Percentiles rank a stretch among this genome's conserved stretches.
These are phyloP conservation scores for Pythium apleroticum DNA, from an alignment of 352 stramenopile genomes.

Conservation along the genomic window DNA sequence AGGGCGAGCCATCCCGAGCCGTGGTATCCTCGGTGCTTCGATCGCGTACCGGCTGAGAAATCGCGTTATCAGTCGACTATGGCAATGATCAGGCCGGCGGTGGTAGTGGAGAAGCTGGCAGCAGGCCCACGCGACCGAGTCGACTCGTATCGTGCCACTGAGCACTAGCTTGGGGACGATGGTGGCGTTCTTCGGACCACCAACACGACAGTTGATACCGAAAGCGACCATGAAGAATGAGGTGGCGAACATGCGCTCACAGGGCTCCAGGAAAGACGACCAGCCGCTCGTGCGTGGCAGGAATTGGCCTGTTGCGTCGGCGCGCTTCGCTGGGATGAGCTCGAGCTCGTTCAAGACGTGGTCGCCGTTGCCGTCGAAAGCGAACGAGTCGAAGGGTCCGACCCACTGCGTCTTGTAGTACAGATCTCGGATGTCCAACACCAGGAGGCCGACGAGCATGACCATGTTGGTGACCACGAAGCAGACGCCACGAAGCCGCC, in stretches of 20 bases:
- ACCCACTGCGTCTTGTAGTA: constrained; percentile 24
- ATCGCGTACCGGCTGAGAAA: constrained; percentile 18
- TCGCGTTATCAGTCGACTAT: constrained; percentile 1
- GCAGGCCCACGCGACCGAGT: constrained; percentile 21
- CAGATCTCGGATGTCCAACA: constrained; percentile 18
- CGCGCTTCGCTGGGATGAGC: neutral
- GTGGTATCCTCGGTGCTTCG: constrained; percentile 6
- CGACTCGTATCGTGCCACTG: constrained; percentile 7
- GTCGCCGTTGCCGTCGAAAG: constrained; percentile 7
- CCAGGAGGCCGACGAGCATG: constrained; percentile 6
- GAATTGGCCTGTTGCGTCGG: neutral
- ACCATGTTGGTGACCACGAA: constrained; percentile 7
- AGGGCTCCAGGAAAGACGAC: constrained; percentile 13
- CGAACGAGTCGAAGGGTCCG: constrained; percentile 16
- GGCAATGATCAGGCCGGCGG: constrained; percentile 10
- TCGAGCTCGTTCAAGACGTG: constrained; percentile 1
- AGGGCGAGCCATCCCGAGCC: neutral
- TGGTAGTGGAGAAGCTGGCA: constrained; percentile 19
- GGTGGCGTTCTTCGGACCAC: neutral
- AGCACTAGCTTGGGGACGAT: constrained; percentile 16
- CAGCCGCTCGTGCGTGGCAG: constrained; percentile 9
- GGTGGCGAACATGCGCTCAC: neutral
- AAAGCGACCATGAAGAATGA: constrained; percentile 12
- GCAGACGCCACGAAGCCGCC: neutral
- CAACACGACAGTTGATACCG: constrained; percentile 18